phyloP scores from a whole-genome alignment of 176 grass and related monocot species.

The Carex littledalei region DNA sequence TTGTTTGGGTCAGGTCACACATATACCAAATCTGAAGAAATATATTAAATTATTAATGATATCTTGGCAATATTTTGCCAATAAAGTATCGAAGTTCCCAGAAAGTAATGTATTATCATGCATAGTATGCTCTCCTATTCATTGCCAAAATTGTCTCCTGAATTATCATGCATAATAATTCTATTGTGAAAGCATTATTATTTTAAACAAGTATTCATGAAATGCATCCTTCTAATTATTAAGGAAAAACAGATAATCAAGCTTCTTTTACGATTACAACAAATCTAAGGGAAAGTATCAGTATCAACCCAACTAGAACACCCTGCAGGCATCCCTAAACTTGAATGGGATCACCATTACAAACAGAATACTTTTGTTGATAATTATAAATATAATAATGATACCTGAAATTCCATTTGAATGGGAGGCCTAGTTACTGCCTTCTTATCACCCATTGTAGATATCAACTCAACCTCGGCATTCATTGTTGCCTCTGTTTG shows the following conservation, averaged over 20 bases:
- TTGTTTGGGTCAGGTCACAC: background rate
- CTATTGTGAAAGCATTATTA: background rate
- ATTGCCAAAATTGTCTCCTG: background rate
- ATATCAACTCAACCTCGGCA: conserved; percentile 95
- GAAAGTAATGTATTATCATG: background rate
- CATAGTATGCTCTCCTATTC: background rate
- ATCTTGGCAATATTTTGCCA: background rate
- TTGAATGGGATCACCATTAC: background rate
- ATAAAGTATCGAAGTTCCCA: background rate
- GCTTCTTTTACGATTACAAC: background rate
- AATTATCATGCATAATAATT: background rate
- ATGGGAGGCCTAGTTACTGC: conserved; percentile 86
- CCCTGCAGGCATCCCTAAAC: background rate
- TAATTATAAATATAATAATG: background rate
- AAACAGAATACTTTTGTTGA: background rate
- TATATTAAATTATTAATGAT: background rate
- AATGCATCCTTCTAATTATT: background rate
- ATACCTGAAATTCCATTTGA: conserved; percentile 99
- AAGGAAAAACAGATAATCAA: background rate
- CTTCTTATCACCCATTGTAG: conserved; percentile 99
- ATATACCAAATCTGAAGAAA: background rate
- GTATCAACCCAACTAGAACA: background rate
- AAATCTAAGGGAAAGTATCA: background rate
- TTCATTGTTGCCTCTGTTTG: conserved; percentile 99
- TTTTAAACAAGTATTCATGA: background rate